A percentile compares a stretch with the other conserved stretches of the same genome.
Evolutionary conservation across 2,329 filamentous ascomycete species (phyloP).

Genomic region (Verticillium nonalfalfae): DNA sequence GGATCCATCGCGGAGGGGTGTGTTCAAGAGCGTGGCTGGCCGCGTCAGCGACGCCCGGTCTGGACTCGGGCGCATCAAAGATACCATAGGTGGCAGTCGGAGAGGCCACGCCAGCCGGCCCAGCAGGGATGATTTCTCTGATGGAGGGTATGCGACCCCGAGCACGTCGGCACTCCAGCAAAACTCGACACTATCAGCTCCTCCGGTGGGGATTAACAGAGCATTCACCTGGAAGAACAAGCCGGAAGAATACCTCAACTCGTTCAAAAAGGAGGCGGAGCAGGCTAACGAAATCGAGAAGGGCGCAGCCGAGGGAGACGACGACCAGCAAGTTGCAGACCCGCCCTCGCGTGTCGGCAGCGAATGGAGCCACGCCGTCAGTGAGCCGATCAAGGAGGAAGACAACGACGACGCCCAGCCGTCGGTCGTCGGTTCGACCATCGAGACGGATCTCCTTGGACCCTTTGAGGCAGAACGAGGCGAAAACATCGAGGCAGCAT

Average conservation of each 20-base stretch:
- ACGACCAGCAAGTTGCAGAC: not conserved
- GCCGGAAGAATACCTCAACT: slow-evolving; percentile 49
- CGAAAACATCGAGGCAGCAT: slow-evolving; percentile 33
- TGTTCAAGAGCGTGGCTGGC: slow-evolving; percentile 74
- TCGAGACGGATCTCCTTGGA: slow-evolving; percentile 53
- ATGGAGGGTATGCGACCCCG: slow-evolving; percentile 25
- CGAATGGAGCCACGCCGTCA: slow-evolving; percentile 2
- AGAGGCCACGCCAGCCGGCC: slow-evolving; percentile 46
- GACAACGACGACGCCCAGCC: slow-evolving; percentile 14
- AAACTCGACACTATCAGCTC: slow-evolving; percentile 23
- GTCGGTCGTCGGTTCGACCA: slow-evolving; percentile 53
- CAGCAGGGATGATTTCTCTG: slow-evolving; percentile 50
- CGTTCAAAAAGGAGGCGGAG: slow-evolving; percentile 9
- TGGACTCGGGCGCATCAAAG: slow-evolving; percentile 79
- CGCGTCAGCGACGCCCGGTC: slow-evolving; percentile 76
- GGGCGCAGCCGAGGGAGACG: not conserved
- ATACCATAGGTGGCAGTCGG: slow-evolving; percentile 63
- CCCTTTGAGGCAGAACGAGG: slow-evolving; percentile 42
- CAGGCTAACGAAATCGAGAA: not conserved
- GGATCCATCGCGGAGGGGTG: slow-evolving; percentile 54
- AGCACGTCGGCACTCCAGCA: slow-evolving; percentile 28
- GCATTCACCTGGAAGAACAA: slow-evolving; percentile 60
- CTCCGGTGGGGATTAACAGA: slow-evolving; percentile 35
- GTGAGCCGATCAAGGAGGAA: slow-evolving; percentile 3
- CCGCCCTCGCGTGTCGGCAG: slow-evolving; percentile 1